Evolutionary conservation across 2,329 filamentous ascomycete species (phyloP), one percentile per base, ranked within the genome.

Genomic region (Macroventuria anomochaeta): DNA sequence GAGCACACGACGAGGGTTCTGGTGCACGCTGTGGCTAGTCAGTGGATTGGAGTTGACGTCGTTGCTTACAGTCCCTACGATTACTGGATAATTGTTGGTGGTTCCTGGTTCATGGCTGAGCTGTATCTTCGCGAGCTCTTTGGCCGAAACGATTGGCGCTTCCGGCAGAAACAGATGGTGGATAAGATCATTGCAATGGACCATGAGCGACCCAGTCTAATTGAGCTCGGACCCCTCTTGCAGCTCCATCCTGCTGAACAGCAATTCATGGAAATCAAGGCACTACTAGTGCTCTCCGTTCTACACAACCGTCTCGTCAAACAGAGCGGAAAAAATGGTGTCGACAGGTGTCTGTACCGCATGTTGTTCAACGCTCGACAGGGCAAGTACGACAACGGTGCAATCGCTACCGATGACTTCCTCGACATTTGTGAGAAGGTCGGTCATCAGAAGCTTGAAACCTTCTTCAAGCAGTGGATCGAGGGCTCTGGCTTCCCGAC

Each of bases 391-490:
- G 75, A 80, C 18, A 88, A 90, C 58, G 84, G 84, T 40, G 81
- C 84, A n/a, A 81, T 96, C 11, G 86, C 89, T 15, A 88, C 86
- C 0, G 86, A 90, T 32, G 83, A 88, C 28, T 97, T 99, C 68
- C 86, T 91, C 44, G 88, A 86, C 52, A 85, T 87, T 0, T 96
- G 92, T 63, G 95, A 99, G 74, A 95, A 95, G 73, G 85, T 93
- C 31, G 91, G 91, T 11, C 91, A 95, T 67, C 88, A 89, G 55
- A 90, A 91, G 70, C 83, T 97, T 0, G 95, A 99, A 58, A 82
- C 85, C 0, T 97, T 99, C 72, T 97, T 96, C 82, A 86, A 88
- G 36, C 93, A 99, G 70, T 99, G 93, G 93, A 85, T 99, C 0
- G 85, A 88, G 59, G 88, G 90, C 10, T 88, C 91, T 13, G 96